Evolutionary conservation across 768 basidiomycete genomes (phyloP).

Genomic region (Trametes cubensis): DNA sequence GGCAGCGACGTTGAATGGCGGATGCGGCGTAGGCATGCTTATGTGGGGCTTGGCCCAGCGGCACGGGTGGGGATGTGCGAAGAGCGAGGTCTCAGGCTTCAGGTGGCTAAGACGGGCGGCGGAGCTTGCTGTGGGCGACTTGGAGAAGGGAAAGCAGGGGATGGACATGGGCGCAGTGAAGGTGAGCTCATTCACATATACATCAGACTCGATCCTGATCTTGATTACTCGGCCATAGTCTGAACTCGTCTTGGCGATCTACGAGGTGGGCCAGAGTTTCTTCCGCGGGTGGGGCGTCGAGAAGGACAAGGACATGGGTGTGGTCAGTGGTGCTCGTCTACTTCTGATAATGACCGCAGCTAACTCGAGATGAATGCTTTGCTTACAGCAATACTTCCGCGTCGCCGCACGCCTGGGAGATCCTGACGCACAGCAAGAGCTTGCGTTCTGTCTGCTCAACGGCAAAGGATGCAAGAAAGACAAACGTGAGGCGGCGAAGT

Average conservation of each 20-base stretch:
- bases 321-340: constrained; percentile 50
- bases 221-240: constrained; percentile 42
- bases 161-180: constrained; percentile 57
- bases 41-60: constrained; percentile 88
- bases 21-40: constrained; percentile 87
- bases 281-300: constrained; percentile 89
- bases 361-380: neutral
- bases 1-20: constrained; percentile 72
- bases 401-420: constrained; percentile 87
- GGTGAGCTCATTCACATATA: constrained; percentile 37
- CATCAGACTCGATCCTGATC: neutral
- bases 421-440: constrained; percentile 82
- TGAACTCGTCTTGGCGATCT: constrained; percentile 86
- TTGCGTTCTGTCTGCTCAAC: constrained; percentile 84
- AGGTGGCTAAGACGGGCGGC: constrained; percentile 84
- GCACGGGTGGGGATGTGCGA: constrained; percentile 86
- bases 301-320: constrained; percentile 89
- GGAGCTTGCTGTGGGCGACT: constrained; percentile 74
- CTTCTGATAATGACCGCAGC: neutral
- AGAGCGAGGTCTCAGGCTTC: constrained; percentile 80
- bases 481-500: constrained; percentile 81
- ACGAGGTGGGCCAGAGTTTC: constrained; percentile 92
- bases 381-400: constrained; percentile 73
- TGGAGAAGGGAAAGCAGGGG: constrained; percentile 63
- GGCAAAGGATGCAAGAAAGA: constrained; percentile 91